Base-by-base conservation (phyloP, 1,284 basidiomycete species). In the Hypsizygus ulmarius region DNA sequence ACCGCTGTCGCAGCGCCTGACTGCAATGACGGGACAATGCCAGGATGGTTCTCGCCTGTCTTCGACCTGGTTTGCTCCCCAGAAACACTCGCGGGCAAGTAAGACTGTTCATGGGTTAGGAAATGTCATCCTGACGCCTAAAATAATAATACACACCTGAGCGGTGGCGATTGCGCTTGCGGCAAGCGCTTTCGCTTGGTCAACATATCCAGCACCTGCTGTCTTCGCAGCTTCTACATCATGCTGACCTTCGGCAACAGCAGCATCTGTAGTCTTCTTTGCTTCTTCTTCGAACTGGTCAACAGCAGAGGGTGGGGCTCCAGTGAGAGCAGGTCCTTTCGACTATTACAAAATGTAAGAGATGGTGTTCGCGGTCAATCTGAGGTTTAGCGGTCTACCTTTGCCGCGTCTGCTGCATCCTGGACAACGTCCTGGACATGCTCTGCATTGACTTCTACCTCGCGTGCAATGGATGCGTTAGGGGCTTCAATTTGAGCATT, bases 171-270 rank as follows among this genome's bases (percentile, higher is more conserved):
- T 51, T 0, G 74, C 77, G 42, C 59, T 67, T 6, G 63, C 63
- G 0, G 75, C 78, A 2, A 79, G 43, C 12, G 59, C 62, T 64
- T 77, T 82, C 2, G 75, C 80, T 55, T 79, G 75, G 15, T 78
- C 73, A 3, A 83, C 62, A 56, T 80, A 81, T 0, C 64, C 68
- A 34, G 65, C 68, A 25, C 73, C 72, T 2, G 70, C 56, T 2
- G 66, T 69, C 53, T 74, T 74, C 0, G 69, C 71, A 9, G 64
- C 64, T 11, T 74, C 67, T 2, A 84, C 68, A 51, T 78, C 74
- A 5, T 64, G 60, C 54, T 77, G 67, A 2, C 82, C 82, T 59
- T 85, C 70, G 0, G 67, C 66, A 11, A 77, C 77, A n/a, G 81
- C 83, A 1, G 64, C 65, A 38, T 79, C 63, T 0, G 76, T 79